Base-by-base conservation (phyloP, 2,329 filamentous ascomycete genomes). In the Cercospora sp. region DNA sequence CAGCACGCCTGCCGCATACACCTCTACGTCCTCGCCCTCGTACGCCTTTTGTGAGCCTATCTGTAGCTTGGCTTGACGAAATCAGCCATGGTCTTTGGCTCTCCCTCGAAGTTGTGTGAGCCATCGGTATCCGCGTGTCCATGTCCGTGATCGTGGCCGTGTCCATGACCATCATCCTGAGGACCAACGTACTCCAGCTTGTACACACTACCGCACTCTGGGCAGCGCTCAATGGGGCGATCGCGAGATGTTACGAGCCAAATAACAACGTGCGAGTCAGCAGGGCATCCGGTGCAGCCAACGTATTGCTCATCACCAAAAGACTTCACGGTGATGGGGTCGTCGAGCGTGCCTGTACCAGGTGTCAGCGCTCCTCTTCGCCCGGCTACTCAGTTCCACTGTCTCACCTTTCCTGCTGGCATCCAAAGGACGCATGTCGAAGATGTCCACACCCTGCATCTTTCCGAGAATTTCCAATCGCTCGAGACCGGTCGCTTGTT, bases 391-490 rank as follows among this genome's bases (percentile, higher is more conserved):
- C 8, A 67, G 45, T 20, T 59, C n/a, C 30, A 2, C 18, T 31
- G 53, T 10, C 85, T 73, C 86, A 92, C 94, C 94, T 82, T 87
- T 88, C 79, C 95, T 90, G 81, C 91, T 95, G 72, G 94, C 87
- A 81, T 98, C 95, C 76, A 99, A 88, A 72, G 95, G 95, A 83
- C 89, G 90, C 95, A 98, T 97, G 85, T 99, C 94, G 85, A 99
- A 99, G 80, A 98, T 86, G 80, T 99, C 95, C 77, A 97, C 86
- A 74, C 95, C 94, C 87, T 98, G 93, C 91, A 98, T 97, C 89
- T 99, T 99, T 84, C 95, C 95, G 81, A 99, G 87, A 79, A 99
- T 95, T 84, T 99, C 95, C 76, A 99, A 88, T 88, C 95, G 94
- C 87, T 99, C 95, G 69, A 98, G 87, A 91, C 95, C 95, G 76